Conservation (phyloP, 495 filamentous ascomycete species). For the Lasiosphaeria hispida region DNA sequence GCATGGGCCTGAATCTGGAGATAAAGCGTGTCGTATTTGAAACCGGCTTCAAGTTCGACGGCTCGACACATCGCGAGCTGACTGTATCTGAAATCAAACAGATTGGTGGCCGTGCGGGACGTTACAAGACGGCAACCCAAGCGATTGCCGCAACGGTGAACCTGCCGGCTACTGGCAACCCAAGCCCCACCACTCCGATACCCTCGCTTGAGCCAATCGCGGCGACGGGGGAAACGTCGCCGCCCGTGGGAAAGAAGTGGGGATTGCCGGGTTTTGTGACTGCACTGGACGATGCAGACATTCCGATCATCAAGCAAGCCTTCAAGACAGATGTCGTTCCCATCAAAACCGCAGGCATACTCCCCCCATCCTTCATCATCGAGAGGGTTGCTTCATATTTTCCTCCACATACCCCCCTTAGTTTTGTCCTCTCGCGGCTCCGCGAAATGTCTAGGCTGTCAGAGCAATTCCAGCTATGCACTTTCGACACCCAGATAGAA, state of each 20-base stretch:
- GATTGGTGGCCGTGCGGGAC: conserved; percentile 89
- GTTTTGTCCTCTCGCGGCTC: conserved; percentile 70
- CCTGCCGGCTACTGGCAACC: conserved; percentile 38
- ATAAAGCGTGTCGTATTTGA: conserved; percentile 92
- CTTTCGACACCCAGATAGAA: conserved; percentile 52
- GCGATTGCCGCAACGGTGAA: conserved; percentile 27
- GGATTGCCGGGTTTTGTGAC: conserved; percentile 69
- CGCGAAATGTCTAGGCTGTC: conserved; percentile 60
- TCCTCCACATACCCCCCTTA: conserved; percentile 70
- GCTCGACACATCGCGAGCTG: conserved; percentile 49
- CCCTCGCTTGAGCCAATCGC: too few species aligned
- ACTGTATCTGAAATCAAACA: conserved; percentile 82
- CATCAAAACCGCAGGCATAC: conserved; percentile 69
- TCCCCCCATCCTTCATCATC: conserved; percentile 63
- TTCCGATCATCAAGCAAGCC: conserved; percentile 56
- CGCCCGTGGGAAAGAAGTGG: conserved; percentile 18
- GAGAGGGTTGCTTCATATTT: conserved; percentile 75
- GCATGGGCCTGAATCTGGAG: conserved; percentile 95
- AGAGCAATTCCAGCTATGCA: conserved; percentile 71
- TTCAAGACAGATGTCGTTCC: conserved; percentile 63
- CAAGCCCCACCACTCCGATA: conserved; percentile 28
- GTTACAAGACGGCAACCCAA: conserved; percentile 71
- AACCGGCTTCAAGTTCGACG: conserved; percentile 64
- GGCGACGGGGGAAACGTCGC: too few species aligned
- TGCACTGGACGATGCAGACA: conserved; percentile 69